Percentiles rank a stretch among this genome's conserved stretches.
Evolutionary conservation across 129 eudicot genomes (phyloP).

Genomic region (Pulicaria dysenterica): DNA sequence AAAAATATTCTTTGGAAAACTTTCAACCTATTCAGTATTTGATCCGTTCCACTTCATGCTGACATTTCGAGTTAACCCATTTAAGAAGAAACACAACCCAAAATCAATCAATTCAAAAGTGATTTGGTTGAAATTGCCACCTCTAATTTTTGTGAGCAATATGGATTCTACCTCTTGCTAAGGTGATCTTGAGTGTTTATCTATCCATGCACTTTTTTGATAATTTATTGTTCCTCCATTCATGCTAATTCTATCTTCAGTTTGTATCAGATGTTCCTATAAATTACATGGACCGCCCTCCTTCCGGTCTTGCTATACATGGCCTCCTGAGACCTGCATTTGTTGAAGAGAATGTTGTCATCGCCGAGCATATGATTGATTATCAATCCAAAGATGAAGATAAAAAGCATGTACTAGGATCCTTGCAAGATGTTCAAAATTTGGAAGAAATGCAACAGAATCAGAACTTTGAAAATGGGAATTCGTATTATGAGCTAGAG

Average conservation of each 20-base stretch:
- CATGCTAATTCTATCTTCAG: slow-evolving; percentile 32
- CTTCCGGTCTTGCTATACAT: slow-evolving; percentile 85
- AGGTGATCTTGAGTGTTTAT: background rate
- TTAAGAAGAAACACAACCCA: background rate
- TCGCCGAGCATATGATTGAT: slow-evolving; percentile 52
- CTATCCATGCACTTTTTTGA: background rate
- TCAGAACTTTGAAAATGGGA: slow-evolving; percentile 63
- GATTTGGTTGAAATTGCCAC: background rate
- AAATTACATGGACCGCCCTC: slow-evolving; percentile 88
- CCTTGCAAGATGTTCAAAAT: slow-evolving; percentile 43
- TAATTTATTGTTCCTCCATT: background rate
- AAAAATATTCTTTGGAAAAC: background rate
- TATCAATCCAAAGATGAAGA: slow-evolving; percentile 38
- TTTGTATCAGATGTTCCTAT: slow-evolving; percentile 72
- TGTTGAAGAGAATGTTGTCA: slow-evolving; percentile 69
- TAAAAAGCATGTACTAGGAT: slow-evolving; percentile 34
- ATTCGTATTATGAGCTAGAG: slow-evolving; percentile 88
- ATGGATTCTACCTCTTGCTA: slow-evolving; percentile 13
- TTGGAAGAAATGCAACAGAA: slow-evolving; percentile 62
- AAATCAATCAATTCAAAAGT: background rate
- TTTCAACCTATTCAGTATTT: background rate
- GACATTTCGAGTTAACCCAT: background rate
- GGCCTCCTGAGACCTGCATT: slow-evolving; percentile 83
- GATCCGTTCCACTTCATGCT: background rate
- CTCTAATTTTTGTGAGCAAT: too few species aligned